Percentiles rank a stretch among this genome's conserved stretches.
These are phyloP conservation scores for Nakaseomyces glabratus DNA, from an alignment of 1,139 yeast species.

Conservation along the genomic window DNA sequence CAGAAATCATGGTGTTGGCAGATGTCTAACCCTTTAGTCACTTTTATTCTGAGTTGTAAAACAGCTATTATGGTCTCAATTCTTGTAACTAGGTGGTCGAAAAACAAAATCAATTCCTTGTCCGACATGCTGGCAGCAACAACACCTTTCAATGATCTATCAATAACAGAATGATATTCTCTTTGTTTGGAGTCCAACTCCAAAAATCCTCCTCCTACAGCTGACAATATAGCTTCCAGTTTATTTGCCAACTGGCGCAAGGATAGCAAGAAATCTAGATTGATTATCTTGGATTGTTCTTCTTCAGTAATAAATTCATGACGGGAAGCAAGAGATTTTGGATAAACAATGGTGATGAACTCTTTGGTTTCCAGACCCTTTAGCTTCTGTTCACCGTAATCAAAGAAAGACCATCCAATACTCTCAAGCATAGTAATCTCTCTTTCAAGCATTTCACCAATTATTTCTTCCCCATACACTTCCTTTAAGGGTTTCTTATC, in stretches of 20 bases:
- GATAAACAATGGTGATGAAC: conserved; percentile 69
- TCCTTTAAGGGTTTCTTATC: conserved; percentile 37
- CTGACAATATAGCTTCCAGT: conserved; percentile 22
- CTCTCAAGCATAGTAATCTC: conserved; percentile 61
- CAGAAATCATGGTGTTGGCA: conserved; percentile 12
- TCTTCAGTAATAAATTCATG: conserved; percentile 28
- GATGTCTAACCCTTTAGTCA: conserved; percentile 18
- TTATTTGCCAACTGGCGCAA: conserved; percentile 22
- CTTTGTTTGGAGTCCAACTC: conserved; percentile 11
- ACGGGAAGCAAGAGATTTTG: conserved; percentile 54
- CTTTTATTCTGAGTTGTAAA: conserved; percentile 24
- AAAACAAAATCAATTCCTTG: conserved; percentile 21
- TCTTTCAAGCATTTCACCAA: conserved; percentile 56
- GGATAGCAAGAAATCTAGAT: conserved; percentile 22
- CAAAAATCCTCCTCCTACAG: conserved; percentile 20
- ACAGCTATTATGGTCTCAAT: conserved; percentile 25
- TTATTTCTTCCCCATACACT: conserved; percentile 56
- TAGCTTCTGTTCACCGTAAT: conserved; percentile 77
- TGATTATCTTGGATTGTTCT: conserved; percentile 20
- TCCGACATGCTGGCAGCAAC: conserved; percentile 19
- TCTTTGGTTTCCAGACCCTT: conserved; percentile 96
- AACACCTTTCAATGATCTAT: conserved; percentile 15
- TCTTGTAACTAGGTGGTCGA: conserved; percentile 30
- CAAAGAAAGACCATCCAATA: conserved; percentile 61
- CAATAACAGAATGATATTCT: conserved; percentile 7